These are phyloP conservation scores for Diutina ranongensis DNA, from an alignment of 1,139 yeast genomes.

Conservation along the genomic window DNA sequence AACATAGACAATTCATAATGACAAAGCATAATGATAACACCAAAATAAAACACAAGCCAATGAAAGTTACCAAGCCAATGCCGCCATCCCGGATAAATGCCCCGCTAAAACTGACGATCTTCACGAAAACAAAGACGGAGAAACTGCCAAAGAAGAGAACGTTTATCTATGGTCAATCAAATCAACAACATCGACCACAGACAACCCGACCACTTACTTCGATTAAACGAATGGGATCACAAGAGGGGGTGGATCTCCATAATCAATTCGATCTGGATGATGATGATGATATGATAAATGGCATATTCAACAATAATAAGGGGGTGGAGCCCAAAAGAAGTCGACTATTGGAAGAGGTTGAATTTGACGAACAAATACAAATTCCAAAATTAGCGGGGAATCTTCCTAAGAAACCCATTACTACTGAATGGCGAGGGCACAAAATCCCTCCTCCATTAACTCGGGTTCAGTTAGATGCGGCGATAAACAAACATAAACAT, in stretches of 20 bases:
- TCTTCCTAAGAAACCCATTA: not conserved
- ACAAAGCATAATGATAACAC: no score
- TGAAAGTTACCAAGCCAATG: no score
- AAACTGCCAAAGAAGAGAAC: not conserved
- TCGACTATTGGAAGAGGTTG: not conserved
- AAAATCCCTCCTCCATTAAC: not conserved
- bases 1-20: no score
- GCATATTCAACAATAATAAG: no score
- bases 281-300: not conserved
- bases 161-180: no score
- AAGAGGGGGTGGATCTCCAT: no score
- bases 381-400: not conserved
- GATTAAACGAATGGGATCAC: no score
- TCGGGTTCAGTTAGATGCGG: not conserved
- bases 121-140: not conserved
- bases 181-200: no score
- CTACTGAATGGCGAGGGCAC: not conserved
- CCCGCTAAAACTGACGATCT: not conserved
- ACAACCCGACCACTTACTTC: no score
- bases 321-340: no score
- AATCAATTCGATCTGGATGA: not conserved
- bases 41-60: no score
- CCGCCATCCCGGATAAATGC: no score
- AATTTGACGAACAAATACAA: not conserved
- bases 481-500: not conserved